Conservation (phyloP, 1,284 basidiomycete genomes). For the Coniferiporia weirii region DNA sequence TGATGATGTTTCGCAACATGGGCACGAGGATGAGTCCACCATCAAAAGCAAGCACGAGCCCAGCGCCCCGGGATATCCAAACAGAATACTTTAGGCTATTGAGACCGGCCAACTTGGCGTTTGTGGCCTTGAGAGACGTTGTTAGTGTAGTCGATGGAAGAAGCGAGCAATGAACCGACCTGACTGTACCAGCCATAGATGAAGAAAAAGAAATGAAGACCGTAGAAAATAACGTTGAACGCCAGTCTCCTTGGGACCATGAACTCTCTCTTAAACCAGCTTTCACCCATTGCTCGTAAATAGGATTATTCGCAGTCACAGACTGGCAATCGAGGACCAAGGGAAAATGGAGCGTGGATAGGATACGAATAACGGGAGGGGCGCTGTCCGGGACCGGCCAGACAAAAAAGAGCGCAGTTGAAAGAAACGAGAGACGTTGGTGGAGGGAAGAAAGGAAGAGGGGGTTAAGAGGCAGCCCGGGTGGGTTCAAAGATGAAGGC, state of each 20-base stretch:
- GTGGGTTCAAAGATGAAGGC: background rate
- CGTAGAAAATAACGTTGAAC: conserved; percentile 77
- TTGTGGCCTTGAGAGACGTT: conserved; percentile 42
- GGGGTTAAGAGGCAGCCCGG: background rate
- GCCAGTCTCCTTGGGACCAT: conserved; percentile 53
- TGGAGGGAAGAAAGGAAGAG: conserved; percentile 15
- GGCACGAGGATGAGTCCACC: conserved; percentile 80
- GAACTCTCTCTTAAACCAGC: conserved; percentile 69
- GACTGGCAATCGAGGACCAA: conserved; percentile 23
- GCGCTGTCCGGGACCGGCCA: conserved; percentile 47
- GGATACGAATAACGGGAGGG: conserved; percentile 27
- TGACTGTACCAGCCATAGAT: conserved; percentile 78
- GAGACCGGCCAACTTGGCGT: conserved; percentile 60
- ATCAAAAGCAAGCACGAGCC: conserved; percentile 78
- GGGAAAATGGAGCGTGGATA: conserved; percentile 20
- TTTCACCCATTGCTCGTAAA: conserved; percentile 48
- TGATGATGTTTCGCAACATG: conserved; percentile 80
- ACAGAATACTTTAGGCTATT: conserved; percentile 77
- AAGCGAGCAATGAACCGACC: conserved; percentile 33
- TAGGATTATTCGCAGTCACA: conserved; percentile 7
- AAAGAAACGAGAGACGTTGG: conserved; percentile 22
- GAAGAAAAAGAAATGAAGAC: conserved; percentile 64
- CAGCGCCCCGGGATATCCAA: conserved; percentile 83
- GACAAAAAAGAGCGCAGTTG: conserved; percentile 34
- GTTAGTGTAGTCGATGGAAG: background rate